Evolutionary conservation across 345 rosid species (phyloP).

Genomic region (Dimocarpus longan): DNA sequence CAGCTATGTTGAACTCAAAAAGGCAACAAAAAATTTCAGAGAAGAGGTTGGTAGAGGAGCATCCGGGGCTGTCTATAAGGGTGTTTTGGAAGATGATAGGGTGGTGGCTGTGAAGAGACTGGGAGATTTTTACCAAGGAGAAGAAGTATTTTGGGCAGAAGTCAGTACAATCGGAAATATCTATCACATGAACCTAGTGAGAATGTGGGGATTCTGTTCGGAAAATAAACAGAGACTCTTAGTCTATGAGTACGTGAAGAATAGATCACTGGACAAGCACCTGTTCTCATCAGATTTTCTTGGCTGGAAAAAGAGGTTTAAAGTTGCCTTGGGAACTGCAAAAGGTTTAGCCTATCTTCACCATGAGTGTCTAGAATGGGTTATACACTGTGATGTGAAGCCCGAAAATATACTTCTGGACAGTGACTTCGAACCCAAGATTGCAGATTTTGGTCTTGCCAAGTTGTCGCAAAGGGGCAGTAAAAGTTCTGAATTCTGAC

Average conservation of each 20-base stretch:
- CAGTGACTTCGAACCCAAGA: conserved; percentile 46
- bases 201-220: conserved; percentile 55
- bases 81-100: conserved; percentile 41
- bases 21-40: conserved; percentile 37
- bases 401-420: conserved; percentile 66
- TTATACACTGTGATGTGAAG: conserved; percentile 64
- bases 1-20: conserved; percentile 37
- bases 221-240: conserved; percentile 45
- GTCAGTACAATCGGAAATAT: conserved; percentile 52
- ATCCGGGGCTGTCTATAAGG: conserved; percentile 52
- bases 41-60: conserved; percentile 53
- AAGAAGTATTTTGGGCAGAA: conserved; percentile 55
- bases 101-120: conserved; percentile 57
- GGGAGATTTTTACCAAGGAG: conserved; percentile 43
- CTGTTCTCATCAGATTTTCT: conserved; percentile 36
- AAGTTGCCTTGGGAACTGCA: conserved; percentile 60
- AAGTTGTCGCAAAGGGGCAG: conserved; percentile 39
- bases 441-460: conserved; percentile 58
- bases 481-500: conserved; percentile 23
- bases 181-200: conserved; percentile 60
- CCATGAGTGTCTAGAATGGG: conserved; percentile 61
- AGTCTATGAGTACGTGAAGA: conserved; percentile 52
- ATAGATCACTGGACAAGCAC: conserved; percentile 52
- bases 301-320: conserved; percentile 52
- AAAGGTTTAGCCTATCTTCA: conserved; percentile 62